Conservation (phyloP, 176 grass and related monocot species). For the Thalia dealbata region DNA sequence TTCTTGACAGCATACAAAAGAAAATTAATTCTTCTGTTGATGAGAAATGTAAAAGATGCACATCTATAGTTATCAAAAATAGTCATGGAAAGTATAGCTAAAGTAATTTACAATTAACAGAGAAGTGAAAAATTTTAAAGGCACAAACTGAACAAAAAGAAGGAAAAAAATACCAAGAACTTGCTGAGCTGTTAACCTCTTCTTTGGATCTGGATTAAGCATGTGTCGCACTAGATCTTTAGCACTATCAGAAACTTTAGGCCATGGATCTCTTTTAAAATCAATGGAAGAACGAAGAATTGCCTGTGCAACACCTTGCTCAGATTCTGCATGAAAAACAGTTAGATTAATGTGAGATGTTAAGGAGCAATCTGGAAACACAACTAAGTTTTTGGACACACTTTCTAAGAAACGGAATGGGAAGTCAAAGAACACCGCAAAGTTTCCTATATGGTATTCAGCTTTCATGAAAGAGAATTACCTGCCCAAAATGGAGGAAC, state of each 20-base stretch:
- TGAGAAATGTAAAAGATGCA: neutral
- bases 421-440: neutral
- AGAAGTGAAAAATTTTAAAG: neutral
- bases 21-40: too few relatives aligned
- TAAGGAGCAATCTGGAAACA: neutral
- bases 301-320: constrained; percentile 13
- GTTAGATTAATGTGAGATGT: neutral
- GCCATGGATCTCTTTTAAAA: constrained; percentile 11
- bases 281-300: constrained; percentile 1
- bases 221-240: constrained; percentile 6
- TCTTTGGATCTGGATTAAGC: neutral
- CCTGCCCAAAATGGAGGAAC: constrained; percentile 13
- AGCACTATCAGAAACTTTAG: constrained; percentile 9
- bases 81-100: neutral
- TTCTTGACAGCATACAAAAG: too few relatives aligned
- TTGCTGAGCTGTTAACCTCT: constrained; percentile 6
- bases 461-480: neutral
- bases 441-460: neutral
- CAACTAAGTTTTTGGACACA: neutral
- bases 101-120: neutral
- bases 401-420: neutral
- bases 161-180: neutral
- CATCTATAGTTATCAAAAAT: too few relatives aligned
- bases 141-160: neutral
- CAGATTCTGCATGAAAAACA: neutral